Conservation (phyloP, 306 rosid species). For the Pterocarpus macrocarpus region DNA sequence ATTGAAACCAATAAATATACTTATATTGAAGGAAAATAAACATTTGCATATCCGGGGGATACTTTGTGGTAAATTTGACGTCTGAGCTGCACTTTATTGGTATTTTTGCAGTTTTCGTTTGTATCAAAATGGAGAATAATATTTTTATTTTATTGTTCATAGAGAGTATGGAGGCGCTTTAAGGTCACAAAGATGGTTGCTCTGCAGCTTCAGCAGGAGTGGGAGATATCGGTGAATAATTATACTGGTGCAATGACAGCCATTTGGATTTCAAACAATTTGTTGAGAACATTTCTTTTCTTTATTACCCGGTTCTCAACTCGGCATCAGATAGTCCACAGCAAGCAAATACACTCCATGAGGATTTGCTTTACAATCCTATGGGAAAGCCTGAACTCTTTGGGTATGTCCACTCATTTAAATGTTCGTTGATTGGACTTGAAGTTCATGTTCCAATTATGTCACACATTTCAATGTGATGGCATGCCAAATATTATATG, state of each 20-base stretch:
- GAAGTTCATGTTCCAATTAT: constrained; percentile 36
- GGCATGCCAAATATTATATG: constrained; percentile 28
- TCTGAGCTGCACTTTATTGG: constrained; percentile 2
- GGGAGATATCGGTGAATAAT: constrained; percentile 70
- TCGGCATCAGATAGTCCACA: constrained; percentile 53
- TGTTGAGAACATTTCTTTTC: constrained; percentile 90
- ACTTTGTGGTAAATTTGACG: constrained; percentile 18
- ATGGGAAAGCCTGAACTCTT: constrained; percentile 78
- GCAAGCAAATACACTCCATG: constrained; percentile 59
- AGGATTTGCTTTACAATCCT: constrained; percentile 73
- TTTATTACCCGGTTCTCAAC: constrained; percentile 64
- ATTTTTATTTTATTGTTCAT: constrained; percentile 35
- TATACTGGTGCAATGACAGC: constrained; percentile 57
- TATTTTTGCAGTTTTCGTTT: constrained; percentile 31
- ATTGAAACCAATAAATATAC: not conserved
- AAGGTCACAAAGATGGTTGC: constrained; percentile 65
- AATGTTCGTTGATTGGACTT: constrained; percentile 40
- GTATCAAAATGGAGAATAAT: constrained; percentile 36
- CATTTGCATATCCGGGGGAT: constrained; percentile 6
- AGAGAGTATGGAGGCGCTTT: constrained; percentile 96
- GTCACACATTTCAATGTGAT: constrained; percentile 28
- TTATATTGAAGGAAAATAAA: not conserved
- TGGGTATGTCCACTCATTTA: constrained; percentile 62
- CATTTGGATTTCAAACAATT: constrained; percentile 61
- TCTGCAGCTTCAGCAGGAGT: constrained; percentile 73